Evolutionary conservation across 2,329 filamentous ascomycete genomes (phyloP).

Genomic region (Trichoderma koningii): DNA sequence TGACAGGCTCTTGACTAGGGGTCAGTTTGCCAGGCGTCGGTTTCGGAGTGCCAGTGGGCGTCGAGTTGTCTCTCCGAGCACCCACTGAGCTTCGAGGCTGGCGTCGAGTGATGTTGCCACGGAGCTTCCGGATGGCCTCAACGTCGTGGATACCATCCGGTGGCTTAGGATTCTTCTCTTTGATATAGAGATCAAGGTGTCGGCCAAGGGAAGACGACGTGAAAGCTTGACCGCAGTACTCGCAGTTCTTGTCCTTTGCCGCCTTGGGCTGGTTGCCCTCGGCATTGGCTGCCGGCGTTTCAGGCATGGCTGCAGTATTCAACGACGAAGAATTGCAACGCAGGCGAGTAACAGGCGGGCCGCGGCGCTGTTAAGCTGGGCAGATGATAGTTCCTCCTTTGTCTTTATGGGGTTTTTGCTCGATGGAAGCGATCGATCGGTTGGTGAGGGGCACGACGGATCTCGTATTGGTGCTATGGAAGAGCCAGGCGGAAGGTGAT

Average conservation of each 20-base stretch:
- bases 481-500: constrained; percentile 6
- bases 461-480: constrained; percentile 24
- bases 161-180: constrained; percentile 86
- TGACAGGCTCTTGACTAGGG: constrained; percentile 45
- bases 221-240: constrained; percentile 85
- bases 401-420: background rate
- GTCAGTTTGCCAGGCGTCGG: constrained; percentile 44
- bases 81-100: constrained; percentile 70
- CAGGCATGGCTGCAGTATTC: constrained; percentile 38
- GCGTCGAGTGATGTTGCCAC: constrained; percentile 82
- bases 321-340: constrained; percentile 9
- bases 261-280: constrained; percentile 51
- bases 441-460: background rate
- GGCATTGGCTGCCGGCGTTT: constrained; percentile 39
- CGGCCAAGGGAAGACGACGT: constrained; percentile 92
- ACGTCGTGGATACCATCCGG: constrained; percentile 88
- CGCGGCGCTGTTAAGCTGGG: background rate
- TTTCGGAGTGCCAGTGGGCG: constrained; percentile 55
- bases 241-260: constrained; percentile 83
- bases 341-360: background rate
- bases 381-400: background rate
- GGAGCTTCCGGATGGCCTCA: constrained; percentile 80
- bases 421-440: constrained; percentile 18
- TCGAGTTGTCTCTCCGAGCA: constrained; percentile 61
- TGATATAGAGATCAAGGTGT: constrained; percentile 92